These are phyloP conservation scores for Boletellus deceptivus DNA, from an alignment of 1,284 basidiomycete species.

Conservation along the genomic window DNA sequence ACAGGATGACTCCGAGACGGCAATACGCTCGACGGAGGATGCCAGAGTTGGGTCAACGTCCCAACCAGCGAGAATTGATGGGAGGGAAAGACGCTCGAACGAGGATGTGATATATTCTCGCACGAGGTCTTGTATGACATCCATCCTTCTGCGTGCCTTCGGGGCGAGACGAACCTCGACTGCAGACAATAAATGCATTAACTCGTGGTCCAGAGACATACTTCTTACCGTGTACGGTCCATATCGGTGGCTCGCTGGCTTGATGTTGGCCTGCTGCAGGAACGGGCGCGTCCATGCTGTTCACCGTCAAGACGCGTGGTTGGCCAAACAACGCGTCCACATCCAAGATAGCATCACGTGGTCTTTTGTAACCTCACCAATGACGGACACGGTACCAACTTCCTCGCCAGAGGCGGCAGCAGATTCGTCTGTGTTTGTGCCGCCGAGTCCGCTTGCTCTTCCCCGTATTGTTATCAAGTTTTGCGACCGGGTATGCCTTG, in stretches of 20 bases:
- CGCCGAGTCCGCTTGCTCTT: slow-evolving; percentile 46
- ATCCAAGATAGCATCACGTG: slow-evolving; percentile 23
- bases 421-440: slow-evolving; percentile 58
- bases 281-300: slow-evolving; percentile 17
- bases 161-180: slow-evolving; percentile 81
- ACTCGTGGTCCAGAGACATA: neutral
- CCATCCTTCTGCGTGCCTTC: slow-evolving; percentile 66
- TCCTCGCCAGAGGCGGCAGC: slow-evolving; percentile 14
- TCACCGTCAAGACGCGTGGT: slow-evolving; percentile 19
- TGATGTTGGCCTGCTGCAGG: slow-evolving; percentile 5
- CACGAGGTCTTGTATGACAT: slow-evolving; percentile 66
- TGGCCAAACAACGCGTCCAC: slow-evolving; percentile 45
- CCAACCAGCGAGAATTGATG: slow-evolving; percentile 73
- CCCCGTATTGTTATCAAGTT: slow-evolving; percentile 74
- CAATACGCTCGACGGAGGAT: slow-evolving; percentile 74
- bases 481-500: slow-evolving; percentile 71
- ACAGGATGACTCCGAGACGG: slow-evolving; percentile 69
- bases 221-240: slow-evolving; percentile 59
- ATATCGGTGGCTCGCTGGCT: slow-evolving; percentile 29
- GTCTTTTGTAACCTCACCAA: neutral
- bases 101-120: slow-evolving; percentile 57
- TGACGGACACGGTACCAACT: slow-evolving; percentile 1
- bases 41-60: slow-evolving; percentile 67
- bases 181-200: slow-evolving; percentile 31
- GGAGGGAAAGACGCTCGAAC: slow-evolving; percentile 60